Conservation (phyloP, 106 monocot genomes). For the Phalaenopsis aphrodite region DNA sequence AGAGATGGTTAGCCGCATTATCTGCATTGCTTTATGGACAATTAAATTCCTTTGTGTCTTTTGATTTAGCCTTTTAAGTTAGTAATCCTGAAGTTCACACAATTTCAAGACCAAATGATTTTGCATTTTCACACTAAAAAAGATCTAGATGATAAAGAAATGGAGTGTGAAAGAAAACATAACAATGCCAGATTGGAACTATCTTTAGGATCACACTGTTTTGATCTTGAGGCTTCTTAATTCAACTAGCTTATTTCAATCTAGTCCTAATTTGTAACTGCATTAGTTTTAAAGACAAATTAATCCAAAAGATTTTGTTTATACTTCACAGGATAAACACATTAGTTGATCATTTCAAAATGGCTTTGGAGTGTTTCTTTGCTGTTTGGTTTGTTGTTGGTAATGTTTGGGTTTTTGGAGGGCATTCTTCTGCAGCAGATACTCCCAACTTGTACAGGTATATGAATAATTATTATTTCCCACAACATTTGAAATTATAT, state of each 20-base stretch:
- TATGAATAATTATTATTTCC: no score
- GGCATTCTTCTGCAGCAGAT: conserved; percentile 59
- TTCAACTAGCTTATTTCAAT: background rate
- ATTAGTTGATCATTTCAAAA: conserved; percentile 68
- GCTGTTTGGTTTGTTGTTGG: conserved; percentile 98
- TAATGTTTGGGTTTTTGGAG: conserved; percentile 96
- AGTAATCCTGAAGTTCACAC: no score
- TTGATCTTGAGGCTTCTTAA: background rate
- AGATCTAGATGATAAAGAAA: background rate
- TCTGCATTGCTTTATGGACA: no score
- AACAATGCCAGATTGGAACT: background rate
- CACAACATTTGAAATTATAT: no score
- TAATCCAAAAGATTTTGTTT: background rate
- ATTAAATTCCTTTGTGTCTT: no score
- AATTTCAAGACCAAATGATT: background rate
- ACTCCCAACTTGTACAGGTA: conserved; percentile 96
- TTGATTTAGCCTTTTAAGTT: no score
- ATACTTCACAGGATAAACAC: conserved; percentile 12
- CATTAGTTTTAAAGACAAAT: background rate
- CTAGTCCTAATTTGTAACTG: background rate
- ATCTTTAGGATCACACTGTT: background rate
- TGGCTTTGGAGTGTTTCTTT: conserved; percentile 93
- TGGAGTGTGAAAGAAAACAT: background rate
- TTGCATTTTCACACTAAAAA: background rate
- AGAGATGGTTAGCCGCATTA: no score